Evolutionary conservation across 2,329 filamentous ascomycete genomes (phyloP), one percentile per base, ranked within the genome.

Genomic region (Didymella segeticola): DNA sequence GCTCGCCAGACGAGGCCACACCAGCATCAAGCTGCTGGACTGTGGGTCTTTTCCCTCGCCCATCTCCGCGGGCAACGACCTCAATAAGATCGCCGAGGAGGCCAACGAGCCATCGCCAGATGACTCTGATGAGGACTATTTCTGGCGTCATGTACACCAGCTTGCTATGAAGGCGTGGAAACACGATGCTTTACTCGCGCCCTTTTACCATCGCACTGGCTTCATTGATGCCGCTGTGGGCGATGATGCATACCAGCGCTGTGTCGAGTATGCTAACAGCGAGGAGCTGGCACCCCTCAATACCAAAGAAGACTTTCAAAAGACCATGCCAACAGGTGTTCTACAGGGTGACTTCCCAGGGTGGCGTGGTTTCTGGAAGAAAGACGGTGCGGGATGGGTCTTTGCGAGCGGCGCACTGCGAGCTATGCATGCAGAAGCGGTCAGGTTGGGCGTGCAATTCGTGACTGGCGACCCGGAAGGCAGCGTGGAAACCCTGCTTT

Each of bases 311-410:
- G 76, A 80, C 12, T 84, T 84, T 53, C 73, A 74, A 17, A 70
- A 66, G 11, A 80, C 81, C 0, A 83, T 84, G 82, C 80, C 82
- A 1, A 52, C 75, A 9, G 81, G 81, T 3, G 76, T 83, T 0
- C 63, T 83, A 22, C 81, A 80, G 1, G 80, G 81, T 2, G 67
- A 77, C 0, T 81, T 84, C 38, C 73, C 77, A 0, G 74, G 74
- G 5, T 83, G 82, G 82, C 77, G 77, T 59, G 82, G 82, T 10
- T 82, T 78, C 61, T 76, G 75, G 50, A 79, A 79, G 53, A 58
- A 67, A 15, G 58, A 66, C 22, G 74, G 78, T 7, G 80, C 80
- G 3, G 83, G 82, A 7, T 85, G 82, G 82, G 79, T 83, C 2
- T 79, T 80, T 58, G 82, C 83, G 3, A 71, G 76, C 11, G 80